Conservation (phyloP, 768 basidiomycete species). For the Pleurotus salmoneostramineus region DNA sequence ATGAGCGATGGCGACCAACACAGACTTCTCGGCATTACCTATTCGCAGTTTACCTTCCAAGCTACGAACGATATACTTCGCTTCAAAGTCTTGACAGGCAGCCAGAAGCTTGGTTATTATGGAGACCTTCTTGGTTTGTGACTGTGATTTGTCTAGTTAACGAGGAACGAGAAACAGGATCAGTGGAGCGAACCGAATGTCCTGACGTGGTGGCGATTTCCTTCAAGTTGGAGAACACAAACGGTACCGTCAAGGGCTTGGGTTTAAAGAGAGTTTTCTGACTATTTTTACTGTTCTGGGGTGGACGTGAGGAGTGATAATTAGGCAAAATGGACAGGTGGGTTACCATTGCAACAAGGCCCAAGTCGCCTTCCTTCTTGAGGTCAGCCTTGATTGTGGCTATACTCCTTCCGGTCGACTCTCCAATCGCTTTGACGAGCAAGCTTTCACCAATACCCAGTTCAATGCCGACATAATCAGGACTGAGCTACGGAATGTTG, state of each 20-base stretch:
- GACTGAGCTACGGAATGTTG: slow-evolving; percentile 60
- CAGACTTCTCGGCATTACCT: slow-evolving; percentile 93
- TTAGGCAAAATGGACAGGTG: slow-evolving; percentile 14
- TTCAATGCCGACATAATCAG: slow-evolving; percentile 93
- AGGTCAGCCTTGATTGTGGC: slow-evolving; percentile 85
- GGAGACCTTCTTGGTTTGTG: slow-evolving; percentile 92
- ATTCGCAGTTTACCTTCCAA: slow-evolving; percentile 97
- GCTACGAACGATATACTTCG: slow-evolving; percentile 94
- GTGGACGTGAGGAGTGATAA: neutral
- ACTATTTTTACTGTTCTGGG: slow-evolving; percentile 85
- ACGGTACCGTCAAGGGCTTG: slow-evolving; percentile 82
- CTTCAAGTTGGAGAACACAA: slow-evolving; percentile 84
- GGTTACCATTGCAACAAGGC: slow-evolving; percentile 88
- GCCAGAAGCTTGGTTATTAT: slow-evolving; percentile 94
- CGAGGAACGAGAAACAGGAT: neutral
- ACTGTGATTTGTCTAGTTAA: slow-evolving; percentile 37
- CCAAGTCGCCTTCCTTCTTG: slow-evolving; percentile 93
- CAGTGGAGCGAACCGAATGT: slow-evolving; percentile 53
- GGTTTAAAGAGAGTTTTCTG: slow-evolving; percentile 95
- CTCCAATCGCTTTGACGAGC: slow-evolving; percentile 91
- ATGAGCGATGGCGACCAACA: slow-evolving; percentile 92
- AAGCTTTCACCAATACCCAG: slow-evolving; percentile 95
- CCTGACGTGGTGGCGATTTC: slow-evolving; percentile 89
- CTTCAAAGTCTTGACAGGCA: slow-evolving; percentile 86
- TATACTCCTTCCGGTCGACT: slow-evolving; percentile 88